Conservation (phyloP, 805 yeast genomes). For the Metschnikowia bowlesiae region DNA sequence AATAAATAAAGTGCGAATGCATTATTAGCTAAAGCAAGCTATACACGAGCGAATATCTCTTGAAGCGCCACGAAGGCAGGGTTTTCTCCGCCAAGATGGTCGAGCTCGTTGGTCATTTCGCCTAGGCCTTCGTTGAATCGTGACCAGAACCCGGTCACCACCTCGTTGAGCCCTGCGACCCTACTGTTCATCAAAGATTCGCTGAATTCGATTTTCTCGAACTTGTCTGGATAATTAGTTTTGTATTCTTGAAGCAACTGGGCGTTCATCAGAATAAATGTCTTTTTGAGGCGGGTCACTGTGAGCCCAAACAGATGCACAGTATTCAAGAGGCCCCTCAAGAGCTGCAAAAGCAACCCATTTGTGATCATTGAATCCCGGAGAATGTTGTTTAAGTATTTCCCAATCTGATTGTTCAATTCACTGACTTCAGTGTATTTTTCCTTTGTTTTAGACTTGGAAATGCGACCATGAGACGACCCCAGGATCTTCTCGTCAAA, state of each 20-base stretch:
- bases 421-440: slow-evolving; percentile 8
- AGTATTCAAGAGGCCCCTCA: slow-evolving; percentile 44
- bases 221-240: slow-evolving; percentile 25
- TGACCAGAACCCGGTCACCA: slow-evolving; percentile 16
- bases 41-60: slow-evolving; percentile 12
- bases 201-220: slow-evolving; percentile 31
- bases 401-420: slow-evolving; percentile 45
- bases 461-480: slow-evolving; percentile 5
- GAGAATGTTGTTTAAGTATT: slow-evolving; percentile 58
- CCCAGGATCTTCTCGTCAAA: slow-evolving; percentile 21
- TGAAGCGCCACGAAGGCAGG: slow-evolving; percentile 9
- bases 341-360: slow-evolving; percentile 44
- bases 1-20: not conserved
- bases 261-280: slow-evolving; percentile 45
- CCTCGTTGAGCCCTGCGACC: slow-evolving; percentile 13
- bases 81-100: slow-evolving; percentile 12
- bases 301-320: slow-evolving; percentile 47
- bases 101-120: slow-evolving; percentile 10
- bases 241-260: slow-evolving; percentile 41
- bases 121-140: slow-evolving; percentile 12
- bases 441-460: slow-evolving; percentile 4
- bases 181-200: slow-evolving; percentile 27
- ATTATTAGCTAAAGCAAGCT: not conserved
- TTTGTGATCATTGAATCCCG: slow-evolving; percentile 66
- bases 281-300: slow-evolving; percentile 49